Percentiles rank a stretch among this genome's conserved stretches.
These are phyloP conservation scores for Synchytrium microbalum DNA, from an alignment of 371 early-diverging fungal species.

Conservation along the genomic window DNA sequence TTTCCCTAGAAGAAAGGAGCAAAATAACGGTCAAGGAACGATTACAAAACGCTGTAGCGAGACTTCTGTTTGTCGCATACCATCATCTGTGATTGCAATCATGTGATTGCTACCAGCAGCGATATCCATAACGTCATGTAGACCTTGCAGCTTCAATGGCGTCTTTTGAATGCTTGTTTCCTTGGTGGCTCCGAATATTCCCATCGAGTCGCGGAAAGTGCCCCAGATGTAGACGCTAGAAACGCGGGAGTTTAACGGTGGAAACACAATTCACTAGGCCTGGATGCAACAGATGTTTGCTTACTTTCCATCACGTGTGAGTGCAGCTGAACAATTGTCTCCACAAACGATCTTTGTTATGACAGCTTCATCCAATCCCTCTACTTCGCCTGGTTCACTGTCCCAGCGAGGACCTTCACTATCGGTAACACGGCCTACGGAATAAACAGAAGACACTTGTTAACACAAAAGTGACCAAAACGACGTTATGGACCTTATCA, in stretches of 20 bases:
- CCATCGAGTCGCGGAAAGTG: constrained; percentile 68
- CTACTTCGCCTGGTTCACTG: constrained; percentile 49
- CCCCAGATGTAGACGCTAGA: constrained; percentile 87
- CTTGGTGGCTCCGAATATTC: constrained; percentile 52
- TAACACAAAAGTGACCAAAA: too few relatives aligned
- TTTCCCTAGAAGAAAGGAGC: constrained; percentile 17
- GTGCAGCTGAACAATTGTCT: constrained; percentile 85
- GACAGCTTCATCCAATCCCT: constrained; percentile 62
- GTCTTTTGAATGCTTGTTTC: constrained; percentile 54
- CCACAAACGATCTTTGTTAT: constrained; percentile 87
- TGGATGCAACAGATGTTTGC: too few relatives aligned
- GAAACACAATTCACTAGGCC: too few relatives aligned
- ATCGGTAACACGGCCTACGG: constrained; percentile 14
- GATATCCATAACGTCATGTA: constrained; percentile 61
- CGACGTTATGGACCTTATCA: neutral
- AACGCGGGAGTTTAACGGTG: neutral
- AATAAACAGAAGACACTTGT: neutral
- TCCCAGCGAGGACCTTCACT: constrained; percentile 40
- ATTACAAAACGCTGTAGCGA: too few relatives aligned
- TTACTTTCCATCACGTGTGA: constrained; percentile 67
- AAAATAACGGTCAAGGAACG: neutral
- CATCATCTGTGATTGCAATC: constrained; percentile 65
- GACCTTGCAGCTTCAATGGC: constrained; percentile 50
- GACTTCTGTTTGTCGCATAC: constrained; percentile 34
- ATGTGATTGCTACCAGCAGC: constrained; percentile 90